Evolutionary conservation across 148 eudicot genomes (phyloP), one percentile per base, ranked within the genome.

Genomic region (Nepenthes mirabilis): DNA sequence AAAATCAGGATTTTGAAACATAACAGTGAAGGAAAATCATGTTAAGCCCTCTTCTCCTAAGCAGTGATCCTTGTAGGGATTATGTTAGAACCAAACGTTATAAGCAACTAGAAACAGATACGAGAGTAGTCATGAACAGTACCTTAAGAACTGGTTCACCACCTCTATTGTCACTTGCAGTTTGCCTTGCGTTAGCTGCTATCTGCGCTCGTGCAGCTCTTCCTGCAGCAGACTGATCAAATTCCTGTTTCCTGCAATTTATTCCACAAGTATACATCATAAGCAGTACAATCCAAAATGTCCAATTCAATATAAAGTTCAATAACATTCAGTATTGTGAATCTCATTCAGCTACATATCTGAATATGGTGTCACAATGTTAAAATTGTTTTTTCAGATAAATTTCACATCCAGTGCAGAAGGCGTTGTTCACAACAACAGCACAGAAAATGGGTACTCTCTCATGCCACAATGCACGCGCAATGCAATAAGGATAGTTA

Each of bases 141-240:
- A 91, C 97, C 95, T 85, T 91, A 36, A 91, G 93, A 69, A 55
- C 81, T 63, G 97, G 97, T 69, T 91, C 94, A 52, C 94, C 94
- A 52, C 94, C 85, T 70, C 40, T 85, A 62, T 77, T 76, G 35
- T 78, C 6, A 60, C 75, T 80, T 33, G 82, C 73, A 57, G 83
- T 64, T 65, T 83, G 93, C 66, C 83, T 88, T 36, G 85, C 88
- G 65, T 75, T 79, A 1, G 94, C 90, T 34, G 83, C 83, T 54
- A 71, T 55, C 64, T 88, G 97, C 47, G 97, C 96, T 62, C 76
- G 83, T 11, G 85, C 88, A 66, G 96, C 97, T 69, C 85, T 85
- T 65, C 97, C 96, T 48, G 80, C 77, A 64, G 97, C 88, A 40
- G 96, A 87, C 50, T 85, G 61, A 9, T 83, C 93, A 71, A 80